Evolutionary conservation across 2,329 filamentous ascomycete species (phyloP).

Genomic region (Metarhizium anisopliae): DNA sequence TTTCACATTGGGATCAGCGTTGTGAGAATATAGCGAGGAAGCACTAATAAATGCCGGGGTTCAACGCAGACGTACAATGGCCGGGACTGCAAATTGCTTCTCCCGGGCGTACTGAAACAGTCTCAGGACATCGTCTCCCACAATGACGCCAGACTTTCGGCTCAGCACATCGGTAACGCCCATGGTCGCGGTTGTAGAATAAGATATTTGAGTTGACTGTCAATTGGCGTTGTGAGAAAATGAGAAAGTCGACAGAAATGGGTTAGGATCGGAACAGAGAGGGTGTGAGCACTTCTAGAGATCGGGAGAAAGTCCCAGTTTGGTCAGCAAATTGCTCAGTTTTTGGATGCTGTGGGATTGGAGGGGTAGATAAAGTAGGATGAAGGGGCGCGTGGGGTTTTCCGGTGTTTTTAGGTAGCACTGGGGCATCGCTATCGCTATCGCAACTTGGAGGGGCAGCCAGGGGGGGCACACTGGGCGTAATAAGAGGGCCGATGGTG

Average conservation of each 20-base stretch:
- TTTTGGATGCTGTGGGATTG: neutral
- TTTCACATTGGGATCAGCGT: neutral
- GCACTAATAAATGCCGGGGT: neutral
- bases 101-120: constrained; percentile 89
- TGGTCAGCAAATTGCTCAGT: neutral
- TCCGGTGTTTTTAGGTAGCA: neutral
- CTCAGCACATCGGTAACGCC: constrained; percentile 33
- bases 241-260: neutral
- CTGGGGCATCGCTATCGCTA: neutral
- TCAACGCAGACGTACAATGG: constrained; percentile 39
- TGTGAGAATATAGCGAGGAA: neutral
- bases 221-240: neutral
- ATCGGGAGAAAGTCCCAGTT: neutral
- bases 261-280: no score
- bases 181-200: constrained; percentile 20
- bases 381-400: neutral
- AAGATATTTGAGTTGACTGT: neutral
- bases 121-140: constrained; percentile 43
- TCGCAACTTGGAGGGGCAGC: constrained; percentile 2
- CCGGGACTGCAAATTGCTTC: constrained; percentile 81
- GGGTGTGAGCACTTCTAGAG: neutral
- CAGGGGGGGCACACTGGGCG: neutral
- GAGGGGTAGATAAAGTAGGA: neutral
- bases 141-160: constrained; percentile 45
- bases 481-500: neutral